Conservation (phyloP, 768 basidiomycete genomes). For the Serendipita sp. region DNA sequence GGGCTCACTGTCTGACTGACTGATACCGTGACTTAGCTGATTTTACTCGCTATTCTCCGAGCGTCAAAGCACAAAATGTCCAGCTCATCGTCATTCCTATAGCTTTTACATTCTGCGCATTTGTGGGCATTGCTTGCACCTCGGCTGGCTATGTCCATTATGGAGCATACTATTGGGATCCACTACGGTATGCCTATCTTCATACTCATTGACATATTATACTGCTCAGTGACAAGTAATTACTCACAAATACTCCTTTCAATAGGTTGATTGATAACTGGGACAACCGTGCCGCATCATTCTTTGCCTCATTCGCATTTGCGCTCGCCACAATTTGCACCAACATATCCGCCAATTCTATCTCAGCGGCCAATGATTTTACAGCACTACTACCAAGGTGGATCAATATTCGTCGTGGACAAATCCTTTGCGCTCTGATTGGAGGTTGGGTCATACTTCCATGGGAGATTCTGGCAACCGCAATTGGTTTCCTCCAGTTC, state of each 20-base stretch:
- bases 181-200: slow-evolving; percentile 23
- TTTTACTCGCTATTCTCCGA: slow-evolving; percentile 65
- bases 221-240: no score
- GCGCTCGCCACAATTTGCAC: slow-evolving; percentile 46
- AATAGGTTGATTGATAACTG: slow-evolving; percentile 54
- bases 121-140: slow-evolving; percentile 68
- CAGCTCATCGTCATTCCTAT: slow-evolving; percentile 63
- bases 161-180: slow-evolving; percentile 46
- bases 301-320: slow-evolving; percentile 68
- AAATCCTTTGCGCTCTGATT: slow-evolving; percentile 41
- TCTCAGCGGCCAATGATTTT: slow-evolving; percentile 70
- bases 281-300: slow-evolving; percentile 73
- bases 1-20: neutral
- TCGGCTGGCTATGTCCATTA: slow-evolving; percentile 55
- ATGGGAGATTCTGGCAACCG: slow-evolving; percentile 8
- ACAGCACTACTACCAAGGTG: slow-evolving; percentile 47
- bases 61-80: slow-evolving; percentile 41
- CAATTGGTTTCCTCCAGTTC: slow-evolving; percentile 46
- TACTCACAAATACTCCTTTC: neutral
- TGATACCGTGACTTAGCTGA: slow-evolving; percentile 28
- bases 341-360: slow-evolving; percentile 62
- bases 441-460: slow-evolving; percentile 48
- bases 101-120: slow-evolving; percentile 59
- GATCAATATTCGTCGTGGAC: slow-evolving; percentile 6
- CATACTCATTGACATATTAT: neutral